A percentile compares a stretch with the other conserved stretches of the same genome.
These are phyloP conservation scores for Bonia amplexicaulis DNA, from an alignment of 176 grass and related monocot genomes.

Conservation along the genomic window DNA sequence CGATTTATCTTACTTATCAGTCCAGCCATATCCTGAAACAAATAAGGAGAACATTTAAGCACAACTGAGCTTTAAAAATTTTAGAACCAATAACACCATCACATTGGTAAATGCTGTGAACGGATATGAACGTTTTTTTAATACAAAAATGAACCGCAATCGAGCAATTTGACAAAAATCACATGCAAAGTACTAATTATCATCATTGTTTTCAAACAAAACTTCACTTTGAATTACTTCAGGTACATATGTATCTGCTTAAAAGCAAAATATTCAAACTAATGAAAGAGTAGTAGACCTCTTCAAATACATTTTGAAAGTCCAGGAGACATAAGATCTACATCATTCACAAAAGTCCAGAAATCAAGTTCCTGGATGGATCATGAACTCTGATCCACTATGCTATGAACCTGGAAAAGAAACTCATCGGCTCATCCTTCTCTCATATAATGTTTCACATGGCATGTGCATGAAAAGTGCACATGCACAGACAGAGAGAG, in stretches of 20 bases:
- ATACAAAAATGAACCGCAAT: background rate
- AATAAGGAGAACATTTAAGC: slow-evolving; percentile 16
- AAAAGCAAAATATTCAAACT: slow-evolving; percentile 26
- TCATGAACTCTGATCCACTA: slow-evolving; percentile 23
- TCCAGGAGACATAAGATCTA: slow-evolving; percentile 14
- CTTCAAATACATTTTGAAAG: slow-evolving; percentile 32
- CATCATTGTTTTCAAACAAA: slow-evolving; percentile 6
- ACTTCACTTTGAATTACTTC: background rate
- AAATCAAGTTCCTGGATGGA: slow-evolving; percentile 33
- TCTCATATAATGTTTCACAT: slow-evolving; percentile 21
- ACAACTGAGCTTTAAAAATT: background rate
- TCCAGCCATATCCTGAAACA: slow-evolving; percentile 97
- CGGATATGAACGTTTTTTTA: background rate
- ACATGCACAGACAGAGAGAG: background rate
- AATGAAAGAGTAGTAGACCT: slow-evolving; percentile 2
- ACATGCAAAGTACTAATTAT: background rate
- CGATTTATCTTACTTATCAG: slow-evolving; percentile 99
- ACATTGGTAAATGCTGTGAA: background rate
- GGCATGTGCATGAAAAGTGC: slow-evolving; percentile 23
- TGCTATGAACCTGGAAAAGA: slow-evolving; percentile 14
- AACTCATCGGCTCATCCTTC: slow-evolving; percentile 6
- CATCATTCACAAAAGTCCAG: slow-evolving; percentile 26
- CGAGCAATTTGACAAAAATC: background rate
- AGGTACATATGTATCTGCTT: background rate
- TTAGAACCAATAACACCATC: slow-evolving; percentile 8